Base-by-base conservation (phyloP, 2,329 filamentous ascomycete species). In the Fusarium sp. region DNA sequence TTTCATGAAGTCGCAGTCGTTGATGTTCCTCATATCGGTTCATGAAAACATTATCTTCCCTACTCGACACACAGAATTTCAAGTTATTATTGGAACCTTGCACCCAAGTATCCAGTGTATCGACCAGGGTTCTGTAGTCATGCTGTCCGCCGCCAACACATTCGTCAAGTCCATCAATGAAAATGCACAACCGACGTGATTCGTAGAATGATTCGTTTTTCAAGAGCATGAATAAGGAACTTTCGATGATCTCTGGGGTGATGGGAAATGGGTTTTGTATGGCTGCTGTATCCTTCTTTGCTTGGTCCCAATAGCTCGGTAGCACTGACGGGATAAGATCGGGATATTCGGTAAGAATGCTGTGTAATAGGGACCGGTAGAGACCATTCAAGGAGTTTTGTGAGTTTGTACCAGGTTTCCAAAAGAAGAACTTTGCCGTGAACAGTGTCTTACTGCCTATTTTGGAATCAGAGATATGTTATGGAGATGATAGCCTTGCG, bases 81-180 rank as follows among this genome's bases (percentile, higher is more conserved):
- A 58, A 0, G 0, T 32, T 47, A 0, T 18, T 6, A 0, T 32
- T 3, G 0, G 25, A 14, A 2, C 4, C 5, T 3, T 7, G 5
- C 0, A 22, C 30, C 58, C 42, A 58, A 8, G 25, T 2, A 2
- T 32, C 24, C 14, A 58, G 8, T 15, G 15, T 8, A 2, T 8
- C 5, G 2, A 58, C 16, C 0, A 32, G 27, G 1, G 40, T 32
- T 8, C 8, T 5, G 1, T 47, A 42, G 3, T 47, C 42, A 9
- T 60, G 18, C 0, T 15, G 1, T 0, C 25, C 57, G 2, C 25
- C 18, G 9, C 51, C 25, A 2, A 57, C 42, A 2, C 57, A 57
- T 14, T 47, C 32, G 0, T 61, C 52, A 0, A 58, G 20, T 0
- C 43, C 52, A 9, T 47, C 32, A 6, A 61, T 59, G 0, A 34